Evolutionary conservation across 2,329 filamentous ascomycete genomes (phyloP), one percentile per base, ranked within the genome.

Genomic region (Rutstroemia sp.): DNA sequence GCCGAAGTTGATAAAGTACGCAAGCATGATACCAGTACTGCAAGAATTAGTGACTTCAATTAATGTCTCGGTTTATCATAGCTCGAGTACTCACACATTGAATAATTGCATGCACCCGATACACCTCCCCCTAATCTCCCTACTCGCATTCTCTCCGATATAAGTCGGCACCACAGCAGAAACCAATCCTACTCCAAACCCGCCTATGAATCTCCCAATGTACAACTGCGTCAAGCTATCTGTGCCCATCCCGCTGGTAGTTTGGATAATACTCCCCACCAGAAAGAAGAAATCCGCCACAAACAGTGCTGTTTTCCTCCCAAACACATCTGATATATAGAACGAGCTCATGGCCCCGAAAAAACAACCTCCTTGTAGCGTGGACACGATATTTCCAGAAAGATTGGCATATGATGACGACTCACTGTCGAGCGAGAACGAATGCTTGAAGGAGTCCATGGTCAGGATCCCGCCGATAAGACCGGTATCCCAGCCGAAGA

Each of bases 391-490:
- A n/a, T 42, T 52, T 46, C 52, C 50, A 0, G 51, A 55, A 8
- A 58, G 38, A 30, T 39, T 54, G 2, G 18, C n/a, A 30, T 19
- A 58, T 4, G 5, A 30, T 3, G 37, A 42, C 27, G 51, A 54
- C 0, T 23, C 2, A 4, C 7, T 8, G 16, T 58, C 18, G 5
- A 58, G 44, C 12, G 25, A 42, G 16, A 58, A 58, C 2, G 56
- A 58, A 30, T 73, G 70, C 66, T 69, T 81, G 75, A 63, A 87
- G 87, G 12, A 76, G 76, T 34, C 71, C 62, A 91, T 77, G 2
- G 86, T 89, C 54, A 92, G 73, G 61, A 92, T 81, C 57, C 83
- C 83, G 44, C 84, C 86, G 77, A 87, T 89, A 14, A 89, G 85
- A 67, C 86, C 83, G 70, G 87, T 85, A 69, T 89, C 59, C 83